Conservation (phyloP, 106 monocot genomes). For the Dioscorea alata region DNA sequence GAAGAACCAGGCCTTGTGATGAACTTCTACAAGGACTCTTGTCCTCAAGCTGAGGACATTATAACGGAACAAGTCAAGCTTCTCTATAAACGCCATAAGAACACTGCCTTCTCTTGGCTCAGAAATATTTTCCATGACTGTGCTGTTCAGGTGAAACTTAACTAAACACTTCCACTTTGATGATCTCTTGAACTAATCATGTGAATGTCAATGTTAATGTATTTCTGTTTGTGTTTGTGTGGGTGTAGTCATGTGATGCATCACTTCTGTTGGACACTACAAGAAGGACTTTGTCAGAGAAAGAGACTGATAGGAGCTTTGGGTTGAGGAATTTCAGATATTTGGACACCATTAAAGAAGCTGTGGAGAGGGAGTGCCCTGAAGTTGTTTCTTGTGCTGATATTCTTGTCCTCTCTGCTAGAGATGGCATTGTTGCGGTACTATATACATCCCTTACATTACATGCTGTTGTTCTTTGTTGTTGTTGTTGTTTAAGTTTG, state of each 20-base stretch:
- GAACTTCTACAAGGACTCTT: constrained; percentile 86
- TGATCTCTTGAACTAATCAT: too few relatives aligned
- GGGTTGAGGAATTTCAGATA: constrained; percentile 86
- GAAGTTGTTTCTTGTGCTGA: constrained; percentile 74
- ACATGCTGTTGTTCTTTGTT: too few relatives aligned
- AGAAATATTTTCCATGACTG: constrained; percentile 90
- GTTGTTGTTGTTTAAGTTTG: too few relatives aligned
- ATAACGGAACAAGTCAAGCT: constrained; percentile 75
- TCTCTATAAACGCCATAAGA: constrained; percentile 88
- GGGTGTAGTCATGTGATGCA: constrained; percentile 66
- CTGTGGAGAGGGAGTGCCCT: constrained; percentile 88
- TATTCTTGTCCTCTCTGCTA: constrained; percentile 65
- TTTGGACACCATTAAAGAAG: constrained; percentile 71
- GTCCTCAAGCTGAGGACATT: constrained; percentile 80
- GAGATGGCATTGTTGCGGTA: constrained; percentile 68
- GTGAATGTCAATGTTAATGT: too few relatives aligned
- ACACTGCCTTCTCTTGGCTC: constrained; percentile 91
- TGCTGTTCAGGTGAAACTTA: constrained; percentile 49
- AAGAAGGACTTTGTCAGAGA: constrained; percentile 65
- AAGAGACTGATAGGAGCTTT: constrained; percentile 81
- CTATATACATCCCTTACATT: neutral
- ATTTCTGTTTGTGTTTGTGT: too few relatives aligned
- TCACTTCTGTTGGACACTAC: constrained; percentile 75
- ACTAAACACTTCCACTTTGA: neutral
- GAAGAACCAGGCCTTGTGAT: constrained; percentile 37